Conservation (phyloP, 2,329 filamentous ascomycete genomes). For the Fusarium equiseti region DNA sequence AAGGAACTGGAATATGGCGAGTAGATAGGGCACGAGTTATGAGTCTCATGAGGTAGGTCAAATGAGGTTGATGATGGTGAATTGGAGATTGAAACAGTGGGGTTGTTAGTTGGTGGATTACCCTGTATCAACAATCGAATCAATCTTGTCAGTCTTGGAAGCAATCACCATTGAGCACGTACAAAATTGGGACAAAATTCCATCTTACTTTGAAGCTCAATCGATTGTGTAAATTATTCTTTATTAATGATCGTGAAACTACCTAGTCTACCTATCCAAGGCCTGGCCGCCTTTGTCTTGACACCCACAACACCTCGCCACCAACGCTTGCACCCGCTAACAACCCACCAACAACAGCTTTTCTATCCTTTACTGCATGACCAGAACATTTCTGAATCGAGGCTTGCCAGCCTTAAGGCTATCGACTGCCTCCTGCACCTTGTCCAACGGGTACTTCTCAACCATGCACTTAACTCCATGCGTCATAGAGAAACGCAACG, state of each 20-base stretch:
- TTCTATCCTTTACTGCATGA: slow-evolving; percentile 29
- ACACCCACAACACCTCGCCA: fast-evolving
- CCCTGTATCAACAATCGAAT: neutral
- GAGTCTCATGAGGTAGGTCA: neutral
- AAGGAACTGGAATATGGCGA: neutral
- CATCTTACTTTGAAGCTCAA: fast-evolving
- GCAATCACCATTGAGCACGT: neutral
- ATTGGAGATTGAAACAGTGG: slow-evolving; percentile 10
- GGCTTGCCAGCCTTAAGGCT: slow-evolving; percentile 57
- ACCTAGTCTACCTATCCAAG: no score
- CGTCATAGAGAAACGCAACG: slow-evolving; percentile 72
- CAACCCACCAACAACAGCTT: neutral
- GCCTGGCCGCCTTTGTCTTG: no score
- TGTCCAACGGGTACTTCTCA: slow-evolving; percentile 71
- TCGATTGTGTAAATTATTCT: fast-evolving
- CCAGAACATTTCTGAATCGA: slow-evolving; percentile 60
- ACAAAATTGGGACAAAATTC: neutral
- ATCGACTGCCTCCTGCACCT: slow-evolving; percentile 61
- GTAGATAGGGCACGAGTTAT: neutral
- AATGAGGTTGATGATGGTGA: slow-evolving; percentile 16
- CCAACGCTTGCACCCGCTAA: neutral
- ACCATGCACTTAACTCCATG: slow-evolving; percentile 74
- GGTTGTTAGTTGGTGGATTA: neutral
- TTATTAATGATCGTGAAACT: neutral
- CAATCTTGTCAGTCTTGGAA: neutral